These are phyloP conservation scores for Ustilago loliicola DNA, from an alignment of 1,284 basidiomycete genomes.

Conservation along the genomic window DNA sequence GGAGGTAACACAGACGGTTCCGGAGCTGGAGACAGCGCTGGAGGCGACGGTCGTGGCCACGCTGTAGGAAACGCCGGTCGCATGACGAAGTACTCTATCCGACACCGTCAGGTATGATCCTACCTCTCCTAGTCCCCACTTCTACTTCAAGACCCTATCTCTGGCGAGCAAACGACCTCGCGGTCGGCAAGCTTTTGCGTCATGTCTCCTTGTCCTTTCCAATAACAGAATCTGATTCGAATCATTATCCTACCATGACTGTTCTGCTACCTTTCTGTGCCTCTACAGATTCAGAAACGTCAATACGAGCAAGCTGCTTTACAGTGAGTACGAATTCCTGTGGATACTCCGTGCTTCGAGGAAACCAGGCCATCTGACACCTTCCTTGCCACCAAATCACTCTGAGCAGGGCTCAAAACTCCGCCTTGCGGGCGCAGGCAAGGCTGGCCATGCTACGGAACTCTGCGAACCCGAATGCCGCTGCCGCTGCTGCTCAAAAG, in stretches of 20 bases:
- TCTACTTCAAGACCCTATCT: neutral
- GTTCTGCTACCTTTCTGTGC: conserved; percentile 10
- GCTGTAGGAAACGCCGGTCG: conserved; percentile 10
- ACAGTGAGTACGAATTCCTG: conserved; percentile 16
- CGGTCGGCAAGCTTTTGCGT: neutral
- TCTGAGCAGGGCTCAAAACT: conserved; percentile 15
- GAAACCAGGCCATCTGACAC: neutral
- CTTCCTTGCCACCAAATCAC: neutral
- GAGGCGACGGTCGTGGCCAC: conserved; percentile 2
- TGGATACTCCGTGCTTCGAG: neutral
- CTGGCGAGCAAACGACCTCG: neutral
- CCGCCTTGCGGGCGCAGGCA: conserved; percentile 21
- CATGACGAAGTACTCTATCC: conserved; percentile 32
- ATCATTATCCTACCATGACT: neutral
- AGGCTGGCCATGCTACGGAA: conserved; percentile 9
- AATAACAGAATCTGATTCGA: conserved; percentile 20
- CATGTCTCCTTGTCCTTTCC: neutral
- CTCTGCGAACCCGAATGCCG: neutral
- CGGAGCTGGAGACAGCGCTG: conserved; percentile 8
- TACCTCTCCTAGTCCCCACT: neutral
- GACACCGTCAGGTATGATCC: conserved; percentile 45
- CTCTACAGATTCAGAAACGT: conserved; percentile 24
- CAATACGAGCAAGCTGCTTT: conserved; percentile 6
- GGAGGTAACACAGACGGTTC: conserved; percentile 4
- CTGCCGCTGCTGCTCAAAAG: neutral